A percentile compares a stretch with the other conserved stretches of the same genome.
Evolutionary conservation across 148 eudicot species (phyloP).

Genomic region (Fagopyrum homotropicum): DNA sequence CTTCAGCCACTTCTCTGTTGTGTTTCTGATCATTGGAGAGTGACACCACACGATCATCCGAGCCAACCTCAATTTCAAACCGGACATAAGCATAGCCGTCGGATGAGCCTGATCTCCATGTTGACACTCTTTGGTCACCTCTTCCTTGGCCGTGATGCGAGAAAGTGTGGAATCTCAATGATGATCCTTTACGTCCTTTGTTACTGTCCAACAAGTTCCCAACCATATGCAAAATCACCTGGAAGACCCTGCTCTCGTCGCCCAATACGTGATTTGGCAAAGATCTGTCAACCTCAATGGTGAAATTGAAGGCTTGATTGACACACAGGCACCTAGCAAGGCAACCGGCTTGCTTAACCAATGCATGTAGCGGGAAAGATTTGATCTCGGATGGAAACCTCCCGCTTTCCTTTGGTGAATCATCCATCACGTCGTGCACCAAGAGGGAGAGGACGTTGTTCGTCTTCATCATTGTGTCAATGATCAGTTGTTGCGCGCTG

Average conservation of each 20-base stretch:
- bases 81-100: constrained; percentile 51
- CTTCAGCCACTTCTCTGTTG: constrained; percentile 34
- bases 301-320: constrained; percentile 37
- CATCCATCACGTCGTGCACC: constrained; percentile 75
- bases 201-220: constrained; percentile 59
- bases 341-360: constrained; percentile 65
- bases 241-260: constrained; percentile 76
- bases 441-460: constrained; percentile 63
- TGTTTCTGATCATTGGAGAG: constrained; percentile 27
- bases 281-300: constrained; percentile 50
- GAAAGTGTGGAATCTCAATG: constrained; percentile 36
- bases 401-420: constrained; percentile 51
- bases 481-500: constrained; percentile 39
- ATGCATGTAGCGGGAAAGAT: constrained; percentile 42
- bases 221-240: constrained; percentile 82
- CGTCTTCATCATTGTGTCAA: constrained; percentile 66
- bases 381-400: constrained; percentile 52
- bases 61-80: constrained; percentile 54
- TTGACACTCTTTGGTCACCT: constrained; percentile 52
- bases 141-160: constrained; percentile 37
- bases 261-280: constrained; percentile 67
- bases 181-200: constrained; percentile 31
- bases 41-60: constrained; percentile 18
- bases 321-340: constrained; percentile 68
- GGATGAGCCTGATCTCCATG: constrained; percentile 50